Conservation (phyloP, 306 rosid genomes). For the Bauhinia variegata region DNA sequence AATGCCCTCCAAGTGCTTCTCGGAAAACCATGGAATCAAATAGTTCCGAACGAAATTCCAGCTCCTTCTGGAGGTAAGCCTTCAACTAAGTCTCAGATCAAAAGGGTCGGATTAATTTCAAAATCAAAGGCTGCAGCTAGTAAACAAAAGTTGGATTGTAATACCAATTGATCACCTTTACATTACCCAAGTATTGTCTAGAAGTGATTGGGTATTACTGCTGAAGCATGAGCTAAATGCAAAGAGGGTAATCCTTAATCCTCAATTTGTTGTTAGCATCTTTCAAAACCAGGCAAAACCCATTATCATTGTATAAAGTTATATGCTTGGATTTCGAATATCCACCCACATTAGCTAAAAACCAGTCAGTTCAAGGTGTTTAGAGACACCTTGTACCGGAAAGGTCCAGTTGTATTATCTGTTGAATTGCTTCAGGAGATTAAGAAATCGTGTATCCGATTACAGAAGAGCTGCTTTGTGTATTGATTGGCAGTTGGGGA, state of each 20-base stretch:
- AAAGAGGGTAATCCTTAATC: constrained; percentile 42
- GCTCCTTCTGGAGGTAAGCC: constrained; percentile 47
- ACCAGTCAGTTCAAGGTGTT: constrained; percentile 52
- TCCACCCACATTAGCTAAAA: constrained; percentile 50
- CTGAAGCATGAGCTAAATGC: constrained; percentile 61
- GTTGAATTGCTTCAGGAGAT: constrained; percentile 63
- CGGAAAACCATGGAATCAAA: constrained; percentile 13
- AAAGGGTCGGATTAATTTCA: constrained; percentile 17
- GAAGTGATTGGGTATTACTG: constrained; percentile 64
- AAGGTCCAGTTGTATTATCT: constrained; percentile 70
- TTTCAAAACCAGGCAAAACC: constrained; percentile 70
- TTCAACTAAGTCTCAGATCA: constrained; percentile 20
- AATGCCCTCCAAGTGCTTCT: constrained; percentile 13
- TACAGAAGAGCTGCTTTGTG: constrained; percentile 61
- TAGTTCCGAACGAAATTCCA: neutral
- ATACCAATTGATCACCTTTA: constrained; percentile 49
- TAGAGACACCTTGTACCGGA: constrained; percentile 42
- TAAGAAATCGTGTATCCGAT: constrained; percentile 54
- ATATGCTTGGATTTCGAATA: constrained; percentile 67
- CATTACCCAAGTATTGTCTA: constrained; percentile 58
- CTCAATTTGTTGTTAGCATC: constrained; percentile 54
- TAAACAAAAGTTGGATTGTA: neutral
- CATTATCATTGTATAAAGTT: constrained; percentile 59
- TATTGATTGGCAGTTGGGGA: constrained; percentile 84
- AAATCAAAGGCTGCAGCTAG: constrained; percentile 27